A percentile compares a stretch with the other conserved stretches of the same genome.
These are phyloP conservation scores for Cairneyella variabilis DNA, from an alignment of 495 filamentous ascomycete genomes.

Conservation along the genomic window DNA sequence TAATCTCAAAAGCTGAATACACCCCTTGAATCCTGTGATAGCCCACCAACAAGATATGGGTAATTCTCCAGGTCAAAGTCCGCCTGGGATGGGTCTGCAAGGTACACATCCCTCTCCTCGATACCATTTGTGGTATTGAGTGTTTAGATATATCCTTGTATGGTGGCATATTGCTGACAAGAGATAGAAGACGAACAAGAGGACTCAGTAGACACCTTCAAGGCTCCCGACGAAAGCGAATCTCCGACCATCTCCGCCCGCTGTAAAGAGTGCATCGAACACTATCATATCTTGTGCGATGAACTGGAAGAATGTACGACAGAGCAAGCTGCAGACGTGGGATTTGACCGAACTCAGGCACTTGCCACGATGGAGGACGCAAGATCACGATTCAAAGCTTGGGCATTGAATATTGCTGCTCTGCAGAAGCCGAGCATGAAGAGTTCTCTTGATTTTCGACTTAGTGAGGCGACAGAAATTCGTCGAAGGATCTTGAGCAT, in stretches of 20 bases:
- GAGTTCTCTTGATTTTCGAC: conserved; percentile 42
- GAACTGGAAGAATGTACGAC: background rate
- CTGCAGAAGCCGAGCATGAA: conserved; percentile 29
- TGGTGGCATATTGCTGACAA: no score
- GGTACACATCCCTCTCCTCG: no score
- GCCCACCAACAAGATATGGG: no score
- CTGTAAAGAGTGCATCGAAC: conserved; percentile 13
- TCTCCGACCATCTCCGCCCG: conserved; percentile 7
- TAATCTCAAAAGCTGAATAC: no score
- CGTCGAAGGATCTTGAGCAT: conserved; percentile 32
- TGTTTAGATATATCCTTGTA: no score
- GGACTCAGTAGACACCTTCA: no score
- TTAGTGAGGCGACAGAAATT: conserved; percentile 43
- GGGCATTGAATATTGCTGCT: conserved; percentile 43
- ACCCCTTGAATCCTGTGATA: no score
- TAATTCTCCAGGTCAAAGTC: no score
- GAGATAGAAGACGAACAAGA: no score
- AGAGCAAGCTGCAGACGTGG: background rate
- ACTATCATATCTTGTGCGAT: conserved; percentile 8
- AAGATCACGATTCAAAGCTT: conserved; percentile 36
- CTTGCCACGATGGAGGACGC: conserved; percentile 28
- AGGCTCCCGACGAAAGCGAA: conserved; percentile 6
- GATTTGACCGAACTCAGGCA: conserved; percentile 1
- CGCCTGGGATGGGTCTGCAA: no score
- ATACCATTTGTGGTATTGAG: no score